Evolutionary conservation across 148 eudicot genomes (phyloP), one percentile per base, ranked within the genome.

Genomic region (Rhododendron simsii): DNA sequence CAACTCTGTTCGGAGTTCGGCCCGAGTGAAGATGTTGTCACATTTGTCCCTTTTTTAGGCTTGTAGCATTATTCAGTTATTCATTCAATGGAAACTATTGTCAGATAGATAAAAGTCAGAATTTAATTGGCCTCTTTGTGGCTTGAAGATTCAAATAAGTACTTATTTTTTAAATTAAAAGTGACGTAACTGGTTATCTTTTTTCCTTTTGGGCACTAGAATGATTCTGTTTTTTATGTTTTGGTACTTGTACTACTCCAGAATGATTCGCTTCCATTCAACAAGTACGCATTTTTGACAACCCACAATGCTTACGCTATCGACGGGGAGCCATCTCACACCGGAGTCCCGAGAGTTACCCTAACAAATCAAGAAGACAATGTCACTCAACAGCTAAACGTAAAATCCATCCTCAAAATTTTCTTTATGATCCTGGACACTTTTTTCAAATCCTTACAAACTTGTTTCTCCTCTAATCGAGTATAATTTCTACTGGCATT

Each of bases 241-340:
- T 50, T 78, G 28, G 61, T 53, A 13, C 61, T 55, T 55, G 61
- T 16, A 55, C 35, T 12, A 37, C 39, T 37, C 39, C 39, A 81
- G 83, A 81, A 81, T 57, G 37, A 81, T 87, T 93, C 98, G 9
- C 87, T 96, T 5, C 95, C 98, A 2, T 96, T 94, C 93, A 96
- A 96, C 94, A 96, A 95, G 86, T 96, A 96, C 28, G 92, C 98
- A 39, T 96, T 90, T 53, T 86, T 96, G 88, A 92, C 98, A 21
- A 93, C 98, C 41, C 98, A 96, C 85, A 96, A 96, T 83, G 85
- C 98, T 9, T 96, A 71, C 50, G 94, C 98, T 5, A 93, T 93
- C 12, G 94, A 90, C 1, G 94, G 91, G 47, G 94, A 91, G 78
- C 91, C 92, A 77, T 89, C 92, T 78, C 92, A 83, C 12, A 90